phyloP scores from a whole-genome alignment of 768 basidiomycete genomes.

The Termitomyces sp. region DNA sequence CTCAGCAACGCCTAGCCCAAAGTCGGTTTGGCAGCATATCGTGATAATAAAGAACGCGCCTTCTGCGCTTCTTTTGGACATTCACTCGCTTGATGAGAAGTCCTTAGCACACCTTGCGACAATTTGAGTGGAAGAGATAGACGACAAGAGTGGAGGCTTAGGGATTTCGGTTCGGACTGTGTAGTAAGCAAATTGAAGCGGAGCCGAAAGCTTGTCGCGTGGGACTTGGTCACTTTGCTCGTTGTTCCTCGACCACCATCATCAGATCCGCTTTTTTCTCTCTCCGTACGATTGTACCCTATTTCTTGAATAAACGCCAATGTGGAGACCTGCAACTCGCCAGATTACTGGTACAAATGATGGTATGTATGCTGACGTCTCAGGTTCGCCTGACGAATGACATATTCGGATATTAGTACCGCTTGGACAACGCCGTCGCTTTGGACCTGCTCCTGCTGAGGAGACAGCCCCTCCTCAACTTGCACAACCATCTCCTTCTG shows the following conservation, averaged over 20 bases:
- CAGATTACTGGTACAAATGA: conserved; percentile 94
- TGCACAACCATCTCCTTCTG: conserved; percentile 82
- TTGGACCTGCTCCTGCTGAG: conserved; percentile 83
- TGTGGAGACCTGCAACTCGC: conserved; percentile 88
- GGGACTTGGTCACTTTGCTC: conserved; percentile 16
- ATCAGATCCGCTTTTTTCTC: conserved; percentile 17
- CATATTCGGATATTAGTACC: conserved; percentile 46
- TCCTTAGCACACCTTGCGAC: neutral
- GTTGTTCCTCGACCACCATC: conserved; percentile 27
- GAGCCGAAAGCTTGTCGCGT: conserved; percentile 25
- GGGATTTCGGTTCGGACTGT: neutral
- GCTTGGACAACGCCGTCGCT: conserved; percentile 83
- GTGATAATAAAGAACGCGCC: conserved; percentile 9
- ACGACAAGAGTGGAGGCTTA: neutral
- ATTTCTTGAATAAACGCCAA: conserved; percentile 38
- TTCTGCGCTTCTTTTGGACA: conserved; percentile 38
- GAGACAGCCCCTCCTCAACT: conserved; percentile 79
- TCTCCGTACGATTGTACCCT: conserved; percentile 14
- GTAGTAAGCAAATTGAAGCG: conserved; percentile 27
- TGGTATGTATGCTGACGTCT: conserved; percentile 42
- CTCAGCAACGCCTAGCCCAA: conserved; percentile 20
- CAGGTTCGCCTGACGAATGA: conserved; percentile 10
- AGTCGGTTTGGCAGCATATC: neutral
- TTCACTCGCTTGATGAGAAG: conserved; percentile 1
- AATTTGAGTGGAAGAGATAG: neutral